Percentiles rank a stretch among this genome's conserved stretches.
These are phyloP conservation scores for Bretschneidera sinensis DNA, from an alignment of 345 rosid genomes.

Conservation along the genomic window DNA sequence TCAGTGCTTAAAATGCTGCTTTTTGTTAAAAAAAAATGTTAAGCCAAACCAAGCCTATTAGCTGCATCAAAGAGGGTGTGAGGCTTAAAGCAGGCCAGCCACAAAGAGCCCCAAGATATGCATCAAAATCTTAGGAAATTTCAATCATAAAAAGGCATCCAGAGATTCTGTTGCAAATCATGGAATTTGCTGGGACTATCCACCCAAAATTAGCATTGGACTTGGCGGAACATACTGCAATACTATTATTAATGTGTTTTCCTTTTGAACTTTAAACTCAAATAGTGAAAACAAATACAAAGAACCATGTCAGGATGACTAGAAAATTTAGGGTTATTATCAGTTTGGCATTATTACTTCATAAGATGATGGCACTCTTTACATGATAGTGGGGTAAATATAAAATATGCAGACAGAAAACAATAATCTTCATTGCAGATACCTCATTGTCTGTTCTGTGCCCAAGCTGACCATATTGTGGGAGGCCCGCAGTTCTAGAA, in stretches of 20 bases:
- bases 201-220: too few relatives aligned
- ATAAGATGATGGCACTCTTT: background rate
- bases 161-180: background rate
- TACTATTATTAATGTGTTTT: background rate
- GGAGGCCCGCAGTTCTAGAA: slow-evolving; percentile 92
- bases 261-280: background rate
- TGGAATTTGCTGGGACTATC: background rate
- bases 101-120: background rate
- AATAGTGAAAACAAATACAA: background rate
- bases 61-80: too few relatives aligned
- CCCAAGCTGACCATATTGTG: slow-evolving; percentile 99
- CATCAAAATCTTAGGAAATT: background rate
- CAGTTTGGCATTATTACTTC: background rate
- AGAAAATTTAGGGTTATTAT: too few relatives aligned
- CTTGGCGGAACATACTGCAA: background rate
- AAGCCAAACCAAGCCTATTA: too few relatives aligned
- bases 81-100: too few relatives aligned
- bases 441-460: slow-evolving; percentile 99
- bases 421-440: slow-evolving; percentile 3
- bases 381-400: background rate
- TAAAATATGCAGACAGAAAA: background rate
- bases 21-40: too few relatives aligned
- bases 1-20: too few relatives aligned
- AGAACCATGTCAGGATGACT: background rate
- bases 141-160: background rate